phyloP scores from a whole-genome alignment of 345 rosid genomes.

The Ceriops decandra region DNA sequence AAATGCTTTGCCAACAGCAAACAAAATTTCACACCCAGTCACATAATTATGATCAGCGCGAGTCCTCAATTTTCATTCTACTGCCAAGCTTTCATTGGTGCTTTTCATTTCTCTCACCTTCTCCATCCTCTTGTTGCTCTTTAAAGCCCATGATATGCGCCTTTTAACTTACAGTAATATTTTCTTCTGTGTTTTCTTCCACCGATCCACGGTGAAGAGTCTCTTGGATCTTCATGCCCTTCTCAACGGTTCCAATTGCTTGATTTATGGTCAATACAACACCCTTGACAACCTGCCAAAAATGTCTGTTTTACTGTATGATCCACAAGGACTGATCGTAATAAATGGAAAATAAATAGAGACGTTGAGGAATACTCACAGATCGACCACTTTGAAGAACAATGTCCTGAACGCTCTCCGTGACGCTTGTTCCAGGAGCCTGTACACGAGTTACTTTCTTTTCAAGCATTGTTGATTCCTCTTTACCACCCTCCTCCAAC shows the following conservation, averaged over 20 bases:
- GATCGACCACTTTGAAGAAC: conserved; percentile 74
- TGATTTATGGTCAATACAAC: conserved; percentile 82
- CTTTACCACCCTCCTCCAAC: conserved; percentile 30
- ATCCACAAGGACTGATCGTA: neutral
- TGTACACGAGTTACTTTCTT: conserved; percentile 46
- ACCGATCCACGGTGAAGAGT: conserved; percentile 41
- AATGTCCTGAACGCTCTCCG: conserved; percentile 80
- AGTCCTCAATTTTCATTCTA: neutral
- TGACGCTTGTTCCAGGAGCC: conserved; percentile 73
- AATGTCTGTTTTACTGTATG: neutral
- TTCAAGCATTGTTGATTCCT: conserved; percentile 37
- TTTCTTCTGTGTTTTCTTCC: conserved; percentile 27
- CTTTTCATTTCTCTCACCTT: neutral
- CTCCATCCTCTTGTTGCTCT: neutral
- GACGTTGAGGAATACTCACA: conserved; percentile 26
- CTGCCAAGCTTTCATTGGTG: neutral
- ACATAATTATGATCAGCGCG: too few relatives aligned
- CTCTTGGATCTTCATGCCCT: conserved; percentile 78
- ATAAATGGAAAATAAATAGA: neutral
- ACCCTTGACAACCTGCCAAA: conserved; percentile 61
- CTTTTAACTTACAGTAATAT: conserved; percentile 3
- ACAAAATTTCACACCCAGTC: too few relatives aligned
- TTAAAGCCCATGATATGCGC: neutral
- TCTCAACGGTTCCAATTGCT: conserved; percentile 81
- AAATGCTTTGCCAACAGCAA: too few relatives aligned